Evolutionary conservation across 768 basidiomycete genomes (phyloP), one percentile per base, ranked within the genome.

Genomic region (Lyophyllum decastes): DNA sequence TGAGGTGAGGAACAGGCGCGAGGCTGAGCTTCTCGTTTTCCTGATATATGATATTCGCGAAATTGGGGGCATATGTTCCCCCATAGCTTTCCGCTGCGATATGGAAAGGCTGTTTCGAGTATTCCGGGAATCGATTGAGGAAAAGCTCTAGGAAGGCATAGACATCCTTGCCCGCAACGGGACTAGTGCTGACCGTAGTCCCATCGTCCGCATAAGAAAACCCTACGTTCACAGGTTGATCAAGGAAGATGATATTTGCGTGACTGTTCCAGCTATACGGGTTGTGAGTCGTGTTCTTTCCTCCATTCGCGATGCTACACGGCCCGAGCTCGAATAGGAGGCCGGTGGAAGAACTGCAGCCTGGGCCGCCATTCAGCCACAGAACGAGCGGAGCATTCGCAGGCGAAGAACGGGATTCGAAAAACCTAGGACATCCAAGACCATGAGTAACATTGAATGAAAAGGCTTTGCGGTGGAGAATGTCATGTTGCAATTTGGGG

Each of bases 311-410:
- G 59, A 98, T 79, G 27, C 73, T 74, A 73, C 96, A 98, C 0
- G 96, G 95, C 0, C 96, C 96, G 21, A 96, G 86, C 68, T 98
- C 95, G 64, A 96, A 93, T 16, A 98, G 78, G 22, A 97, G 82
- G 10, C 95, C 95, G 0, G 92, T 90, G 10, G 87, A 85, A 8
- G 86, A 89, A 54, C 84, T 86, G 73, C 85, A 87, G 9, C 86
- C 83, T 21, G 86, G 87, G 12, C 89, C 88, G 33, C 92, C 92
- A 61, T 92, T 93, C n/a, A 93, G 77, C 95, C 95, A 97, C 47
- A 97, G 78, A 9, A 95, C 80, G 2, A 98, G 80, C 4, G 95
- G 95, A 6, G 90, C 94, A 52, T 84, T 78, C 50, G 81, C 73
- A 0, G 96, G 95, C 17, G 83, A 79, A 53, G 74, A 76, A 34